A percentile compares a stretch with the other conserved stretches of the same genome.
Conservation (phyloP, 73 alveolate species). For the Strombidium stylifer region DNA sequence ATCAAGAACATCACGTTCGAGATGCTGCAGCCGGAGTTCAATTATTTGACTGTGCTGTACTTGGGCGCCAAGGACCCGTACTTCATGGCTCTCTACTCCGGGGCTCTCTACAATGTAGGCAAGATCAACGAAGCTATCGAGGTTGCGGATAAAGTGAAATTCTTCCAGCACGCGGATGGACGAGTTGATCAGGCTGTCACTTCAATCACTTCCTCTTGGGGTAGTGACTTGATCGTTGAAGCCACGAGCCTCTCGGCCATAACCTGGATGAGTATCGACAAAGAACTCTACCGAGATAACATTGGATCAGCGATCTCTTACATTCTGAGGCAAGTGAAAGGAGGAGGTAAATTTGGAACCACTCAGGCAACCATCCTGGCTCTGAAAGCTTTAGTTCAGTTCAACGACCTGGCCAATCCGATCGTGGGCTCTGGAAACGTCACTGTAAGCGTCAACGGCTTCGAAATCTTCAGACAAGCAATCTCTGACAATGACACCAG, state of each 20-base stretch:
- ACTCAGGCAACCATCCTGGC: constrained; percentile 57
- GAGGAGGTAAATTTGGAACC: constrained; percentile 55
- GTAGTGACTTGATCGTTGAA: constrained; percentile 21
- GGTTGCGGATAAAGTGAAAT: constrained; percentile 5
- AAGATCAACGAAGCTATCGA: constrained; percentile 6
- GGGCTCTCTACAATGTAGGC: constrained; percentile 4
- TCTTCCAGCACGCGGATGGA: constrained; percentile 29
- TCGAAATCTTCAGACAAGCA: too few relatives aligned
- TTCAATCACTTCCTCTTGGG: constrained; percentile 50
- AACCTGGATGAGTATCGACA: constrained; percentile 39
- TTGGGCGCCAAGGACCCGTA: constrained; percentile 40
- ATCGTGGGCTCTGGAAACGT: too few relatives aligned
- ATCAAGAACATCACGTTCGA: too few relatives aligned
- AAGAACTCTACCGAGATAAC: constrained; percentile 3
- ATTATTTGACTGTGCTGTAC: neutral
- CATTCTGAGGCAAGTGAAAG: constrained; percentile 25
- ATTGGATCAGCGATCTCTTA: constrained; percentile 35
- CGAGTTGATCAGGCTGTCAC: constrained; percentile 29
- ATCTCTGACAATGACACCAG: too few relatives aligned
- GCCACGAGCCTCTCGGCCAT: constrained; percentile 42
- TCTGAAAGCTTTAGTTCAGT: constrained; percentile 36
- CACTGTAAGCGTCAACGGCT: too few relatives aligned
- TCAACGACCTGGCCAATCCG: too few relatives aligned
- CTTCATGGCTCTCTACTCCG: constrained; percentile 41
- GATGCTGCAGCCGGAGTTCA: constrained; percentile 22